Base-by-base conservation (phyloP, 257 asterid genomes). In the Handroanthus guayacan region DNA sequence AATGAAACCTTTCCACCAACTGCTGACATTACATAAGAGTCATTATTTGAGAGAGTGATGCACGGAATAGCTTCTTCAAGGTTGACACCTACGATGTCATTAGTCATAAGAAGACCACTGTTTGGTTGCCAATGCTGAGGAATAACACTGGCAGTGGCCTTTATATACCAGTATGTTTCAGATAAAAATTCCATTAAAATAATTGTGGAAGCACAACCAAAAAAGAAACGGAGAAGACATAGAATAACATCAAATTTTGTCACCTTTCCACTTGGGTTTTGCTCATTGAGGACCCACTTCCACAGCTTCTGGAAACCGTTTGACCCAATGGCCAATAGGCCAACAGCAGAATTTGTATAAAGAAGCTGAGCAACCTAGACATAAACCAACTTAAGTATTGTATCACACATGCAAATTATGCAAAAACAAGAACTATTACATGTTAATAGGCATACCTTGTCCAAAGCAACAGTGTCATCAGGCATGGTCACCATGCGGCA, bases 401-500 rank as follows among this genome's bases (percentile, higher is more conserved):
- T 25, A 25, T 25, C 31, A 25, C 75, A 76, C 51, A 63, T 16
- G 56, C 31, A 50, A 38, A 60, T 9, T 14, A 54, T 54, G 54
- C 73, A 37, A 48, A 79, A 25, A 16, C 9, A 78, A 58, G 31
- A 69, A 10, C 5, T 31, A 62, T 76, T 17, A 13, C 20, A 63
- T 10, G 70, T 76, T 67, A 62, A 70, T 54, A 16, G 67, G 68
- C 73, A 62, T 78, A 92, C 99, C 93, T 90, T 94, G 75, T 83
- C 88, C 74, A 82, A 60, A 74, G 93, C 84, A 84, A 93, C 98
- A 18, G 92, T 50, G 72, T 91, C 86, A 55, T 91, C 98, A 0
- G 99, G 97, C 99, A 93, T 86, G 81, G 95, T 85, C 62, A 91
- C 93, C 89, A 84, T 79, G 67, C 97, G 92, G 83, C 98, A 93